phyloP scores from a whole-genome alignment of 2,329 filamentous ascomycete species.

The Botrytis porri region DNA sequence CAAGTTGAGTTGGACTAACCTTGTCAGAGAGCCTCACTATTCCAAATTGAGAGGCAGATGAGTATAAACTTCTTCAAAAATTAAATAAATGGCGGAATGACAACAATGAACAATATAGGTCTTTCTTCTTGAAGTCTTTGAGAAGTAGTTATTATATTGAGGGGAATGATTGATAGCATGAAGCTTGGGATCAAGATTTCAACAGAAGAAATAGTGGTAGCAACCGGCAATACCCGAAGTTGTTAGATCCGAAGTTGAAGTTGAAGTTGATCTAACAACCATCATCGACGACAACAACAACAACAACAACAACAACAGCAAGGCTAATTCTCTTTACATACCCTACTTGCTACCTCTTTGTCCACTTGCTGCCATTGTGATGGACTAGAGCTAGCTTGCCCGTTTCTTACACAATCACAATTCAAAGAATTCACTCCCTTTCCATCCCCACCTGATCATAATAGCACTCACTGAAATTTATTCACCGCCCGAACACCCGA shows the following conservation, averaged over 20 bases:
- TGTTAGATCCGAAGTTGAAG: conserved; percentile 1
- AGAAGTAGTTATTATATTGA: background rate
- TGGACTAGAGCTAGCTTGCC: background rate
- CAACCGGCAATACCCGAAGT: conserved; percentile 5
- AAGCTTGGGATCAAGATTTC: background rate
- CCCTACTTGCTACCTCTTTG: background rate
- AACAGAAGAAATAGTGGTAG: background rate
- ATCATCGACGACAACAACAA: background rate
- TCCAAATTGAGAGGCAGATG: background rate
- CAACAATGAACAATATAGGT: background rate
- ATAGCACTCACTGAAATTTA: background rate
- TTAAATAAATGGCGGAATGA: background rate
- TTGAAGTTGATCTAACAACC: background rate
- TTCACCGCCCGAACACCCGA: background rate
- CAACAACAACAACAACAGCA: background rate
- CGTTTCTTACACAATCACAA: background rate
- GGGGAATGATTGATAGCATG: background rate
- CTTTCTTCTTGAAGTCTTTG: background rate
- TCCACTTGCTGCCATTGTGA: background rate
- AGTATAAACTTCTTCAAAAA: background rate
- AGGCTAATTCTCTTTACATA: background rate
- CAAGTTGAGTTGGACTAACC: background rate
- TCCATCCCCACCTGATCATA: background rate
- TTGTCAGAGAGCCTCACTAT: background rate
- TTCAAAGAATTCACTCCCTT: background rate